Conservation (phyloP, 495 filamentous ascomycete genomes). For the Hyaloscypha hepaticicola region DNA sequence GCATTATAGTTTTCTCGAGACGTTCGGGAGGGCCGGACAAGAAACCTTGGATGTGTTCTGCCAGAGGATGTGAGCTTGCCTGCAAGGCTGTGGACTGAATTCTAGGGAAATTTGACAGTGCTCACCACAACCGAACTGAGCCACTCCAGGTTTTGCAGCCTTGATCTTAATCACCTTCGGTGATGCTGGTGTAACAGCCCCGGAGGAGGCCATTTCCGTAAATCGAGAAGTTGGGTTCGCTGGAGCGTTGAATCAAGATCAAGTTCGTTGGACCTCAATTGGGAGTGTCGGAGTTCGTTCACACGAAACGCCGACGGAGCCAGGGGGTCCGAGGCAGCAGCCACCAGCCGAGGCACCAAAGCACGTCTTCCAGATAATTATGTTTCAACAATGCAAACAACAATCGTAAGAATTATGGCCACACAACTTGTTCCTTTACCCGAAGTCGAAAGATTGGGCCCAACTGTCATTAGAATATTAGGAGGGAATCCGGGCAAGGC, state of each 20-base stretch:
- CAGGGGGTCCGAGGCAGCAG: too few relatives aligned
- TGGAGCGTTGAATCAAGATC: neutral
- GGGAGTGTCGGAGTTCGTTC: neutral
- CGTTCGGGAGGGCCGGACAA: constrained; percentile 45
- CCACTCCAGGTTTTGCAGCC: constrained; percentile 47
- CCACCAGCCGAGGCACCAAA: neutral
- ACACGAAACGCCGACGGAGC: neutral
- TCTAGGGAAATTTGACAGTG: neutral
- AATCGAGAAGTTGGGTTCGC: neutral
- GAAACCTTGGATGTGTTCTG: constrained; percentile 55
- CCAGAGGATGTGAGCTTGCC: neutral
- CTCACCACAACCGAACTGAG: constrained; percentile 56
- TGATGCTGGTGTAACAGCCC: constrained; percentile 44
- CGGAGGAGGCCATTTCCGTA: constrained; percentile 25
- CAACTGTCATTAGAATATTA: constrained; percentile 69
- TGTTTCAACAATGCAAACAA: neutral
- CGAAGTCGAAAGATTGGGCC: constrained; percentile 65
- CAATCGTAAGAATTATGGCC: constrained; percentile 26
- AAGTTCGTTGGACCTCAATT: too few relatives aligned
- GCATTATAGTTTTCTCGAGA: constrained; percentile 49
- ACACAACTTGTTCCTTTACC: constrained; percentile 48
- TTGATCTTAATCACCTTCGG: constrained; percentile 54
- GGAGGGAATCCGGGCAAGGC: constrained; percentile 82
- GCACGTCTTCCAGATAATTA: neutral
- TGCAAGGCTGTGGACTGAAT: constrained; percentile 5